phyloP scores from a whole-genome alignment of 805 yeast genomes.

The Myxozyma neglecta region DNA sequence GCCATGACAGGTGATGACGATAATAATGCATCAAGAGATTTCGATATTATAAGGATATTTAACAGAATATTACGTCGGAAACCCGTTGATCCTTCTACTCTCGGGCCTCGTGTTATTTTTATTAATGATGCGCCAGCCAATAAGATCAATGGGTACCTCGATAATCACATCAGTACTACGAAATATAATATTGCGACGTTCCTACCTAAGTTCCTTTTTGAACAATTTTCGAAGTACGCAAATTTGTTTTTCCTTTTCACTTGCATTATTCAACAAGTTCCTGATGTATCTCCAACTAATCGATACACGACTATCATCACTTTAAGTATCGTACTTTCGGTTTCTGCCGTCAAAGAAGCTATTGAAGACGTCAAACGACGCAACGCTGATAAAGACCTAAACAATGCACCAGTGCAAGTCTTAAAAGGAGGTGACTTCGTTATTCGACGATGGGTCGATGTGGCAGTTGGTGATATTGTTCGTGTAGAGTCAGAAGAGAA shows the following conservation, averaged over 20 bases:
- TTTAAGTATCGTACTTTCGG: conserved; percentile 74
- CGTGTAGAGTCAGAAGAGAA: conserved; percentile 83
- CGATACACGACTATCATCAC: conserved; percentile 95
- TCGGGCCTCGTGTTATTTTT: conserved; percentile 65
- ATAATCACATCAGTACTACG: conserved; percentile 90
- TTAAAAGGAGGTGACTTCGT: conserved; percentile 66
- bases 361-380: conserved; percentile 89
- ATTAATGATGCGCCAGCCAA: conserved; percentile 65
- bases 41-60: conserved; percentile 13
- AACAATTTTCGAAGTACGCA: conserved; percentile 96
- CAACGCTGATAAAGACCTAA: conserved; percentile 83
- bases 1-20: not conserved
- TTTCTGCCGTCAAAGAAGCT: conserved; percentile 89
- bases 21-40: conserved; percentile 3
- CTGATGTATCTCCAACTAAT: conserved; percentile 93
- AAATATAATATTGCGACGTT: conserved; percentile 93
- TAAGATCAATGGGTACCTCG: conserved; percentile 57
- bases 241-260: conserved; percentile 91
- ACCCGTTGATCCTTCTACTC: conserved; percentile 35
- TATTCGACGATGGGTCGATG: conserved; percentile 76
- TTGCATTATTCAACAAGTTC: conserved; percentile 93
- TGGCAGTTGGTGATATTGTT: conserved; percentile 88
- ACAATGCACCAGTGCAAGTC: conserved; percentile 71
- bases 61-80: conserved; percentile 35
- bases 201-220: conserved; percentile 89